phyloP scores from a whole-genome alignment of 345 rosid genomes.

The Balakata baccata region DNA sequence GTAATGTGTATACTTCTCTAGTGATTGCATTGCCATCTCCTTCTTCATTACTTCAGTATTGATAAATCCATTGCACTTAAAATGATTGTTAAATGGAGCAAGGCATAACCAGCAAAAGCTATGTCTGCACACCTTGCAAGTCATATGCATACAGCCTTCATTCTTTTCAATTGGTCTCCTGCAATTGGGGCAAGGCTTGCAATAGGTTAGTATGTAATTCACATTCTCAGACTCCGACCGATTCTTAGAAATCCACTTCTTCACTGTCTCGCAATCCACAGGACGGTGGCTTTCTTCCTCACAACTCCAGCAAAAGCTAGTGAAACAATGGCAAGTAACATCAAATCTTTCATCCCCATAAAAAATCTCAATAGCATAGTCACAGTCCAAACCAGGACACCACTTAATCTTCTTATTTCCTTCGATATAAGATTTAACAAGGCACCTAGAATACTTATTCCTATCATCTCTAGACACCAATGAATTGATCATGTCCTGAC shows the following conservation, averaged over 20 bases:
- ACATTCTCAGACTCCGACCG: constrained; percentile 29
- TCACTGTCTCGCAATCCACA: constrained; percentile 36
- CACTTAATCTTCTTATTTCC: constrained; percentile 25
- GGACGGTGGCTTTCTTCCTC: constrained; percentile 23
- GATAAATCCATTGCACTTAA: background rate
- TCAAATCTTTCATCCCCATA: constrained; percentile 17
- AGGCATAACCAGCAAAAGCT: constrained; percentile 43
- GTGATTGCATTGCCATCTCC: constrained; percentile 7
- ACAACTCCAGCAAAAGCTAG: constrained; percentile 33
- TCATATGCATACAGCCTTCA: constrained; percentile 34
- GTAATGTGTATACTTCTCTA: constrained; percentile 23
- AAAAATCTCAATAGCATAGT: constrained; percentile 22
- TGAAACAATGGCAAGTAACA: constrained; percentile 27
- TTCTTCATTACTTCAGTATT: background rate
- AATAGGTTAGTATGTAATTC: constrained; percentile 22
- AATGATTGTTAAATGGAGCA: background rate
- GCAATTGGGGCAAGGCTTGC: constrained; percentile 46
- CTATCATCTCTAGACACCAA: constrained; percentile 17
- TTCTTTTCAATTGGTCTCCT: constrained; percentile 35
- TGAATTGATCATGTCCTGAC: constrained; percentile 18
- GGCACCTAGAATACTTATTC: constrained; percentile 20
- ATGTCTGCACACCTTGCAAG: constrained; percentile 18
- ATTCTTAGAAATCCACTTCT: constrained; percentile 34
- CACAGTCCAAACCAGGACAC: constrained; percentile 38
- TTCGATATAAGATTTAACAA: constrained; percentile 31